Percentiles rank a stretch among this genome's conserved stretches.
Evolutionary conservation across 345 rosid genomes (phyloP).

Genomic region (Iberis pinnata): DNA sequence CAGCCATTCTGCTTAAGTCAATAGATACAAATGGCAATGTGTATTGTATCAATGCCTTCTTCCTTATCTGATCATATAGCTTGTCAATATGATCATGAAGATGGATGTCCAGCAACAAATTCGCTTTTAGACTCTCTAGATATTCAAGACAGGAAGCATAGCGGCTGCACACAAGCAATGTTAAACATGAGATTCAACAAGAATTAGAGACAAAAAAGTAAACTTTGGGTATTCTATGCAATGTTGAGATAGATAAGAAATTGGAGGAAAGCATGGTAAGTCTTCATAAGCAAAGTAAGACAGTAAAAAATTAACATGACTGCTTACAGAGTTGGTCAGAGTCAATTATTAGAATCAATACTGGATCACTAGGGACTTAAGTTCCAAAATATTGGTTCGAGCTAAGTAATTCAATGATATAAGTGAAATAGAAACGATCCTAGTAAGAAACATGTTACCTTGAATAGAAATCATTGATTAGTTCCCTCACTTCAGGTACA

Average conservation of each 20-base stretch:
- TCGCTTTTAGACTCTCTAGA: conserved; percentile 79
- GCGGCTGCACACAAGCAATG: conserved; percentile 45
- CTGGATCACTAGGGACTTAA: background rate
- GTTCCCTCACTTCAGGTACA: conserved; percentile 98
- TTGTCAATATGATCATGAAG: conserved; percentile 81
- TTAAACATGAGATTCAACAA: background rate
- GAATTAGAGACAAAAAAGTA: background rate
- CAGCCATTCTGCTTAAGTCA: conserved; percentile 92
- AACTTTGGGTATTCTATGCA: background rate
- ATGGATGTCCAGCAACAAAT: conserved; percentile 85
- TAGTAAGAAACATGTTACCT: conserved; percentile 41
- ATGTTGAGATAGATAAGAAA: background rate
- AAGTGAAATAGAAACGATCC: background rate
- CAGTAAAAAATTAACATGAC: background rate
- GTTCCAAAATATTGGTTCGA: background rate
- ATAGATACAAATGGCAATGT: conserved; percentile 97
- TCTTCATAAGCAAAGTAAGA: background rate
- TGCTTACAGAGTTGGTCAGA: background rate
- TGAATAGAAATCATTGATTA: conserved; percentile 88
- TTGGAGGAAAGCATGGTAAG: background rate
- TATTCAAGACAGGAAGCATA: conserved; percentile 92
- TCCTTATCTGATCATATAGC: conserved; percentile 88
- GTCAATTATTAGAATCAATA: background rate
- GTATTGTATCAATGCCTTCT: conserved; percentile 92
- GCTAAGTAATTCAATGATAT: background rate